Conservation (phyloP, 306 rosid genomes). For the Lathyrus tuberosus region DNA sequence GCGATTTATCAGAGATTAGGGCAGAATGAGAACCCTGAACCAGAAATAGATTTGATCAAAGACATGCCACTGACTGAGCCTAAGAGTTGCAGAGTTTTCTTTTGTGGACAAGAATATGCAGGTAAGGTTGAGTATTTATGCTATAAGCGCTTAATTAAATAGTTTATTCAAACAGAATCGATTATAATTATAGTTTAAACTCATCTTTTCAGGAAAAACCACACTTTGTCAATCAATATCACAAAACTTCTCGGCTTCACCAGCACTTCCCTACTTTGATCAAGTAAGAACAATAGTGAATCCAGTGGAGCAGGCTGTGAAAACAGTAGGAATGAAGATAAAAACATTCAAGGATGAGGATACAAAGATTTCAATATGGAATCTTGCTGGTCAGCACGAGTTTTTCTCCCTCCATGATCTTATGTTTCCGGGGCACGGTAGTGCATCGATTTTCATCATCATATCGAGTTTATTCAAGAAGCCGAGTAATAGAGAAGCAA, state of each 20-base stretch:
- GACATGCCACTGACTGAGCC: constrained; percentile 90
- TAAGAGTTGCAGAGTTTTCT: constrained; percentile 84
- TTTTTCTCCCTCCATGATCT: constrained; percentile 90
- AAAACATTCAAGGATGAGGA: constrained; percentile 80
- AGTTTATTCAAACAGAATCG: neutral
- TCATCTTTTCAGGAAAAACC: constrained; percentile 70
- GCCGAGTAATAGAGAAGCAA: constrained; percentile 77
- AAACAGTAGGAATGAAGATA: constrained; percentile 80
- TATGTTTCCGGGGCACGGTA: constrained; percentile 95
- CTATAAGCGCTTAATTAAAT: neutral
- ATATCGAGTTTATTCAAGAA: constrained; percentile 75
- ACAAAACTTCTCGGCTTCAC: constrained; percentile 70
- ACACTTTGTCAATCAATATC: constrained; percentile 80
- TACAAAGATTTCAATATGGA: constrained; percentile 85
- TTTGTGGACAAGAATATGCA: constrained; percentile 93
- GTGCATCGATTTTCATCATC: constrained; percentile 80
- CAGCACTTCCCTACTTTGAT: constrained; percentile 68
- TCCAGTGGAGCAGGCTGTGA: constrained; percentile 85
- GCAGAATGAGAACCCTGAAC: constrained; percentile 82
- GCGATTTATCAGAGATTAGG: constrained; percentile 76
- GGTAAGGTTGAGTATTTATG: constrained; percentile 48
- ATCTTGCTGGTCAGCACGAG: constrained; percentile 92
- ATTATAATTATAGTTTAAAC: constrained; percentile 20
- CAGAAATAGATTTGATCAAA: constrained; percentile 77
- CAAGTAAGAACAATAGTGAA: constrained; percentile 83